Base-by-base conservation (phyloP, 176 grass and related monocot species). In the Triticum monococcum region DNA sequence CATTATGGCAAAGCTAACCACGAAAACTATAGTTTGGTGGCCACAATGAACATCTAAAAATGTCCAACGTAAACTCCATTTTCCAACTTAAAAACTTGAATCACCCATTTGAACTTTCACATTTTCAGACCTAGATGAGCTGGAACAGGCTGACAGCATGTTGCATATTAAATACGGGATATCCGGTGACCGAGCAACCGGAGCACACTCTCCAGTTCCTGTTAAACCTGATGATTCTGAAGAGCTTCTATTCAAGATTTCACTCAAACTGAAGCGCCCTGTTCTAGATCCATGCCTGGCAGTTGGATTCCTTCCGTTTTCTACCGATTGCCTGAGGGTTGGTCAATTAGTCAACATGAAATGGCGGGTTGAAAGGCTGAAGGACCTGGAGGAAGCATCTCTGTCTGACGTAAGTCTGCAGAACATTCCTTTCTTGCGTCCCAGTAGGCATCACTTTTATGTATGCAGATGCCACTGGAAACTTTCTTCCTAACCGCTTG, bases 251-350 rank as follows among this genome's bases (percentile, higher is more conserved):
- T 97, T 99, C 56, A 99, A 97, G 75, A 89, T 90, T 64, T 83
- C 83, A 20, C 79, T 99, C 71, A 90, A 78, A 75, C 77, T 99
- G 79, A 93, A 99, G 79, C 88, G 92, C 36, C 97, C 97, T 81
- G 88, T 99, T 75, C 92, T 99, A 25, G 92, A 99, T 88, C 97
- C 97, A 54, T 96, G 89, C 76, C 41, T 99, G 16, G 97, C 97
- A 73, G 92, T 99, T 90, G 97, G 97, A 48, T 97, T 97, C 89
- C 90, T 99, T 89, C 97, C 97, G 38, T 99, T 99, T 83, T 99
- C 92, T 77, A 90, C 92, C 2, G 89, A 97, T 52, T 94, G 87
- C 87, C 71, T 99, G 23, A 92, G 94, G 84, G 97, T 99, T 87
- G 97, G 94, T 54, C 92, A 99, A 36, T 88, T 99, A 64, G 91